A percentile compares a stretch with the other conserved stretches of the same genome.
Conservation (phyloP, 805 yeast genomes). For the Suhomyces xylopsoci region DNA sequence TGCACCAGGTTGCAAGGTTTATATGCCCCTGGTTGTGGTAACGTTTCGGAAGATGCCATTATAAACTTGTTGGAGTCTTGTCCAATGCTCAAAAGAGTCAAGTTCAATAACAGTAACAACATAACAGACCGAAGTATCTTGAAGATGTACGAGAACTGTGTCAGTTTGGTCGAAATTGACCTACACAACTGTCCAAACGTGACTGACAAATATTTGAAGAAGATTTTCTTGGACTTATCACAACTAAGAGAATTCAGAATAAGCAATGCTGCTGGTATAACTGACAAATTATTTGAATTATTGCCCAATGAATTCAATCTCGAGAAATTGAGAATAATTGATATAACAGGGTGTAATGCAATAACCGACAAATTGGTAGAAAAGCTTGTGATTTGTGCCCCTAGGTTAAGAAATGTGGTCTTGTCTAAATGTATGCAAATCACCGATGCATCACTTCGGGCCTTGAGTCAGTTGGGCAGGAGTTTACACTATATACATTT, state of each 20-base stretch:
- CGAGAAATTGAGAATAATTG: slow-evolving; percentile 75
- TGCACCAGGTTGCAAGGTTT: slow-evolving; percentile 84
- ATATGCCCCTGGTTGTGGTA: slow-evolving; percentile 80
- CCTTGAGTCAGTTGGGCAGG: slow-evolving; percentile 70
- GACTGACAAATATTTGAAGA: slow-evolving; percentile 58
- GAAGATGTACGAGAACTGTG: slow-evolving; percentile 67
- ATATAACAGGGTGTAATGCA: slow-evolving; percentile 77
- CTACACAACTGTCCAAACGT: slow-evolving; percentile 77
- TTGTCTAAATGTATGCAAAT: slow-evolving; percentile 84
- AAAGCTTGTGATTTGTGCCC: slow-evolving; percentile 70
- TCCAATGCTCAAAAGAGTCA: slow-evolving; percentile 75
- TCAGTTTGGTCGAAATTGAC: slow-evolving; percentile 83
- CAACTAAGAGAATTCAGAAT: slow-evolving; percentile 82
- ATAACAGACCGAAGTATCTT: slow-evolving; percentile 63
- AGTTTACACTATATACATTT: slow-evolving; percentile 85
- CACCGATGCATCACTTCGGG: slow-evolving; percentile 74
- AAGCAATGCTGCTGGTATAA: slow-evolving; percentile 65
- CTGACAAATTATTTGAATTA: slow-evolving; percentile 61
- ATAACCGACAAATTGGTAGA: slow-evolving; percentile 79
- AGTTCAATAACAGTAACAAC: slow-evolving; percentile 66
- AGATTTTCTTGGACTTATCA: slow-evolving; percentile 57
- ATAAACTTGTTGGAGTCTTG: slow-evolving; percentile 57
- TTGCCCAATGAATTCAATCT: slow-evolving; percentile 48
- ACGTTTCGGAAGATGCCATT: slow-evolving; percentile 66
- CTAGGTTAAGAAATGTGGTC: slow-evolving; percentile 81